phyloP scores from a whole-genome alignment of 495 filamentous ascomycete species.

The Copromyces sp. region DNA sequence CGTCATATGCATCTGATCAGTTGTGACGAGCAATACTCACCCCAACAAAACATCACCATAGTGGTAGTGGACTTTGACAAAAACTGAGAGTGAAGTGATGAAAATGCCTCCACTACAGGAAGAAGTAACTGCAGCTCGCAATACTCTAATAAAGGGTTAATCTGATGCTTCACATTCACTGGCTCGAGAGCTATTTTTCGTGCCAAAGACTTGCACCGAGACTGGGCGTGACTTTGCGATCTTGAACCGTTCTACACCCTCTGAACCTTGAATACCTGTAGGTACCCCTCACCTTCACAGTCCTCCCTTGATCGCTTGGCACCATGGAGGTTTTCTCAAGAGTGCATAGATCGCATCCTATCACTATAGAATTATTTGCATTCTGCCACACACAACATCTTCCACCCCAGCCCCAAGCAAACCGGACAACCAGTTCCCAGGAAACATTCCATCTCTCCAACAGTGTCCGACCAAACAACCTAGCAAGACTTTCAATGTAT shows the following conservation, averaged over 20 bases:
- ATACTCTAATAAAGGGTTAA: not conserved
- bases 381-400: not conserved
- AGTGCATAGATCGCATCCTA: not conserved
- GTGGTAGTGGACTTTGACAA: not conserved
- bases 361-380: not conserved
- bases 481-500: not conserved
- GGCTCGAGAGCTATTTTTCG: not conserved
- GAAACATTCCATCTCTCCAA: not conserved
- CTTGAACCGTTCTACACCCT: not conserved
- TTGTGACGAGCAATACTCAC: not conserved
- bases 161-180: not conserved
- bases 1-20: not conserved
- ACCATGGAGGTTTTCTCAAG: not conserved
- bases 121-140: not conserved
- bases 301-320: not conserved
- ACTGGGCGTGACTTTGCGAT: not conserved
- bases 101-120: not conserved
- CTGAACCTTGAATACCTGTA: not conserved
- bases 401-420: not conserved
- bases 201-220: not conserved
- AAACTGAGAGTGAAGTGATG: not conserved
- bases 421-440: not conserved
- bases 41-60: not conserved
- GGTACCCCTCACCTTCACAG: not conserved
- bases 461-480: not conserved